A percentile compares a stretch with the other conserved stretches of the same genome.
Evolutionary conservation across 1,284 basidiomycete species (phyloP).

Genomic region (Apiotrichum akiyoshidainum): DNA sequence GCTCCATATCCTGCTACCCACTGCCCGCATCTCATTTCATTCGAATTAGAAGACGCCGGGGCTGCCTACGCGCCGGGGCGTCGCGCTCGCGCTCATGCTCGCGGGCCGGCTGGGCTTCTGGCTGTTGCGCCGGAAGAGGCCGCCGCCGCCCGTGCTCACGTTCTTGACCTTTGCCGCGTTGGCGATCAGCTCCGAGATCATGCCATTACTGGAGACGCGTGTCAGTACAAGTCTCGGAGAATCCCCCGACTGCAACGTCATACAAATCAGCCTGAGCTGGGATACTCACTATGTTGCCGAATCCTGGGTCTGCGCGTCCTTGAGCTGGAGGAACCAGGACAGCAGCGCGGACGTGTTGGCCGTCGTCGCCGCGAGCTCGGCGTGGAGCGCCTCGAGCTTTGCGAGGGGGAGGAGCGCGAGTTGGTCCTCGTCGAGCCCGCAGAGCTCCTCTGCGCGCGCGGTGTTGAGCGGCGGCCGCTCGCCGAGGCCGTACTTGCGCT

Average conservation of each 20-base stretch:
- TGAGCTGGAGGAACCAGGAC: conserved; percentile 73
- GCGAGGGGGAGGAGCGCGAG: conserved; percentile 63
- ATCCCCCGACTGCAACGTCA: too few relatives aligned
- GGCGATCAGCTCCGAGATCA: conserved; percentile 51
- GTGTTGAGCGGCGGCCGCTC: conserved; percentile 69
- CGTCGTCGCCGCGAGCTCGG: conserved; percentile 65
- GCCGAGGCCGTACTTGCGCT: conserved; percentile 60
- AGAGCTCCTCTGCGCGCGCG: conserved; percentile 61
- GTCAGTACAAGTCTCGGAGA: conserved; percentile 12
- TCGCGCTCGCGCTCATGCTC: conserved; percentile 16
- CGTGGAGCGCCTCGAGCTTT: conserved; percentile 63
- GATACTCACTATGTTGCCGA: conserved; percentile 43
- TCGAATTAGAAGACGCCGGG: conserved; percentile 3
- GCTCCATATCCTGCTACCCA: too few relatives aligned
- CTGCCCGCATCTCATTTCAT: too few relatives aligned
- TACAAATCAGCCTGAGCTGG: neutral
- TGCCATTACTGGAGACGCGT: conserved; percentile 49
- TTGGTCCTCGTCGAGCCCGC: conserved; percentile 67
- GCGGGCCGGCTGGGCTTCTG: conserved; percentile 9
- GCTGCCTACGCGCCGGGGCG: conserved; percentile 15
- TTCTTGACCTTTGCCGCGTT: conserved; percentile 49
- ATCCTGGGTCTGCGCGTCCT: conserved; percentile 80
- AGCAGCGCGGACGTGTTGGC: conserved; percentile 68
- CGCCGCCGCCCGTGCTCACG: conserved; percentile 24
- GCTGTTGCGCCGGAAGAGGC: conserved; percentile 38